A percentile compares a stretch with the other conserved stretches of the same genome.
These are phyloP conservation scores for Russula foetens DNA, from an alignment of 768 basidiomycete genomes.

Conservation along the genomic window DNA sequence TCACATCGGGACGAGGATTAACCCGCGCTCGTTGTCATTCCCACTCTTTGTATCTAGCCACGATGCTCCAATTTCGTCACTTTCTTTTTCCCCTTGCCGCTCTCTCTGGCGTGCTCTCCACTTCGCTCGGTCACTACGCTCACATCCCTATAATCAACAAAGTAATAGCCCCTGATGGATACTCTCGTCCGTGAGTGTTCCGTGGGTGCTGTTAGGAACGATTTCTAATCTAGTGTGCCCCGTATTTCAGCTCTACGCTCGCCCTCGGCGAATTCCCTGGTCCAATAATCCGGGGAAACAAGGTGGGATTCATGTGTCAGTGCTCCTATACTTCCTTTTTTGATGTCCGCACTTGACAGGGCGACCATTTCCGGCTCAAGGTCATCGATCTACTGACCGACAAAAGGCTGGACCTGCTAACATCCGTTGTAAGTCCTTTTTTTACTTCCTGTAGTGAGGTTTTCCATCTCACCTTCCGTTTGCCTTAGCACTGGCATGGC, in stretches of 20 bases:
- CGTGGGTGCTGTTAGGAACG: too few species aligned
- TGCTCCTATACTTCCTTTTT: neutral
- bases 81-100: conserved; percentile 2
- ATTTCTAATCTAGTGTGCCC: too few species aligned
- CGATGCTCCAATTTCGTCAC: neutral
- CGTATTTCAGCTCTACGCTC: neutral
- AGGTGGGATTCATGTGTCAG: neutral
- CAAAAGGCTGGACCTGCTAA: neutral
- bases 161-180: conserved; percentile 22
- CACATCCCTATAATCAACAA: too few species aligned
- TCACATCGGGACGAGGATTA: too few species aligned
- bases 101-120: neutral
- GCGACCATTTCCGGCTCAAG: neutral
- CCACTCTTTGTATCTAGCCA: neutral
- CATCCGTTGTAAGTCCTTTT: neutral
- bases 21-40: neutral
- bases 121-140: too few species aligned
- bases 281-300: neutral
- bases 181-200: conserved; percentile 11
- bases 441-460: neutral
- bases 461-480: neutral
- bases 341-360: neutral
- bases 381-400: neutral
- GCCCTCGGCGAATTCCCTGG: neutral
- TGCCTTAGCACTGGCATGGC: conserved; percentile 23